Conservation (phyloP, 2,329 filamentous ascomycete genomes). For the Exophiala alcalophila region DNA sequence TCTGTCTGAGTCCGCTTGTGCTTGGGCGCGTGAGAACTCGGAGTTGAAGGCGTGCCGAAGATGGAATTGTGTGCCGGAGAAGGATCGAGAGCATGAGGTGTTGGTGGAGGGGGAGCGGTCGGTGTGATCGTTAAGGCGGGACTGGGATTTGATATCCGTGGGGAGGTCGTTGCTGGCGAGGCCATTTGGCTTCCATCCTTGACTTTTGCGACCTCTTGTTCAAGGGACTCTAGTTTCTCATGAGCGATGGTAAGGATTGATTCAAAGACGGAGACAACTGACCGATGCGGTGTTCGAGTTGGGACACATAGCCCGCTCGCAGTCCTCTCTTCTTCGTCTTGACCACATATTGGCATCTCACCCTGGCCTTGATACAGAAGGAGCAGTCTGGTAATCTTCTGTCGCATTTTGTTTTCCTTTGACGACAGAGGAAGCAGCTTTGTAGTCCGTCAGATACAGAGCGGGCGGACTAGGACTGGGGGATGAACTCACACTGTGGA, state of each 20-base stretch:
- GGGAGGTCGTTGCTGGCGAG: slow-evolving; percentile 2
- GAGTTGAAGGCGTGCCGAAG: slow-evolving; percentile 4
- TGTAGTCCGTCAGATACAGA: not conserved
- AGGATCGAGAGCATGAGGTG: no score
- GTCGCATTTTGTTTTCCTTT: slow-evolving; percentile 35
- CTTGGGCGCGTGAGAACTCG: not conserved
- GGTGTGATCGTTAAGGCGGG: slow-evolving; percentile 6
- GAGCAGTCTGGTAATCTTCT: slow-evolving; percentile 31
- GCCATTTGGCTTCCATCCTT: slow-evolving; percentile 16
- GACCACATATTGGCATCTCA: slow-evolving; percentile 29
- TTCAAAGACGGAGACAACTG: not conserved
- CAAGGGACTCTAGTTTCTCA: slow-evolving; percentile 24
- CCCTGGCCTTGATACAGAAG: slow-evolving; percentile 31
- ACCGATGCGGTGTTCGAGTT: slow-evolving; percentile 39
- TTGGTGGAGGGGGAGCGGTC: slow-evolving; percentile 19
- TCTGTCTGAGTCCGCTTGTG: slow-evolving; percentile 6
- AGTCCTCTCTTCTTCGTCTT: slow-evolving; percentile 33
- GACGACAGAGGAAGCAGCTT: slow-evolving; percentile 31
- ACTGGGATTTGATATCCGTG: not conserved
- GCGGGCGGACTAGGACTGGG: not conserved
- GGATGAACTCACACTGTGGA: slow-evolving; percentile 19
- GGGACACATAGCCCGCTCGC: slow-evolving; percentile 40
- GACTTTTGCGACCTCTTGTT: slow-evolving; percentile 28
- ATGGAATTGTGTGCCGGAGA: slow-evolving; percentile 10
- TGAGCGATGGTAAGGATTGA: no score